Evolutionary conservation across 352 stramenopile genomes (phyloP), one percentile per base, ranked within the genome.

Genomic region (Globisporangium radiosum): DNA sequence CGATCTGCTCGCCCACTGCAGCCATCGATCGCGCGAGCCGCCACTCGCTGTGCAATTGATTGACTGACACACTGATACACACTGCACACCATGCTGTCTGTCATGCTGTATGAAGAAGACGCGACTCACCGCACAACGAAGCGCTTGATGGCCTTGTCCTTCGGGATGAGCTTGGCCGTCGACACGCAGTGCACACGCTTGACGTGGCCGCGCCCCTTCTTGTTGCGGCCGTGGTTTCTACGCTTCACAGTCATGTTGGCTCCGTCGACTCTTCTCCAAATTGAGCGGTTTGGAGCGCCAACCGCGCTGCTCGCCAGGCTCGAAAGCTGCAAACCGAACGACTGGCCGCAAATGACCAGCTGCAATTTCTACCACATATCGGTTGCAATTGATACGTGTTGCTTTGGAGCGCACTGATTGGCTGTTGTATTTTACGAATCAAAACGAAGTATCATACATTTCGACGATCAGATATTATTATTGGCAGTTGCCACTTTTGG

Each of bases 151-250:
- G 88, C 88, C 82, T 97, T 97, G 68, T 97, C 88, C 85, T 96
- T 99, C 19, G 97, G 96, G 78, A 99, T 99, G 65, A 98, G 95
- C 88, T 99, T 99, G 76, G 95, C 91, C 60, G 97, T 99, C 59
- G 94, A 98, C 63, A 97, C 94, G 78, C 96, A 99, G 88, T 96
- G 91, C 57, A 99, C 96, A 76, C 96, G 94, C 80, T 99, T 98
- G 66, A 99, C 96, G 89, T 99, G 97, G 77, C 97, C 97, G 70
- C 97, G 95, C 74, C 94, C 94, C 80, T 99, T 97, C 90, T 99
- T 99, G 94, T 99, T 99, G 74, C 97, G 89, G 83, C 97, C 97
- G 83, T 99, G 96, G 80, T 98, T 98, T 68, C 97, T 90, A 73
- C 97, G 90, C 85, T 99, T 99, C 63, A 99, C 96, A 87, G 97